Conservation (phyloP, 345 rosid species). For the Noccaea bulbosa region DNA sequence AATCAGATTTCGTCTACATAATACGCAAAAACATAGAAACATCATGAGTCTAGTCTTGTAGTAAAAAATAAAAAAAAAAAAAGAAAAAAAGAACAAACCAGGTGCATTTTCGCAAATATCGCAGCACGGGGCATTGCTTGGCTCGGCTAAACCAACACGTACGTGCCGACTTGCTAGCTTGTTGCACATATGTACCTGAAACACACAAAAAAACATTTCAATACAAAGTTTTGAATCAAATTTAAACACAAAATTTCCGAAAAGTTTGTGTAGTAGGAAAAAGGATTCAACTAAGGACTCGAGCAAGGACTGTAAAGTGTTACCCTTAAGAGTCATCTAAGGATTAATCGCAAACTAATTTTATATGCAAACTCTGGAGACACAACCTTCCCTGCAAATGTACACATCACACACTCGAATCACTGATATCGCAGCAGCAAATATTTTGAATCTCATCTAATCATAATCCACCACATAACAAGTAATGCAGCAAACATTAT, state of each 20-base stretch:
- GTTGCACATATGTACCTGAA: conserved; percentile 84
- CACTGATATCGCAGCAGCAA: conserved; percentile 24
- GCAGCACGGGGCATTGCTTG: conserved; percentile 75
- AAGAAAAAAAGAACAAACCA: conserved; percentile 35
- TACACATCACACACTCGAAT: conserved; percentile 32
- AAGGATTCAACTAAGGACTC: conserved; percentile 27
- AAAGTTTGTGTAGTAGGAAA: background rate
- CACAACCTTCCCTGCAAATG: conserved; percentile 37
- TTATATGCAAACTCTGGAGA: conserved; percentile 37
- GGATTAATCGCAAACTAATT: conserved; percentile 15
- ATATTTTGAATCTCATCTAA: conserved; percentile 8
- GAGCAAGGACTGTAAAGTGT: conserved; percentile 35
- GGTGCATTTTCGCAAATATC: conserved; percentile 89
- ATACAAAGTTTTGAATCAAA: conserved; percentile 1
- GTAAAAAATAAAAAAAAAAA: too few relatives aligned
- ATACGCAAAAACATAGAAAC: conserved; percentile 4
- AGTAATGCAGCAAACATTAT: background rate
- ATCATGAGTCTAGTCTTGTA: background rate
- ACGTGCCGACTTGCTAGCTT: conserved; percentile 86
- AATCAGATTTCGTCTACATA: conserved; percentile 28
- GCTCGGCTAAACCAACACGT: conserved; percentile 75
- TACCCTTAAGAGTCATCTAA: conserved; percentile 40
- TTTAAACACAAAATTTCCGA: background rate
- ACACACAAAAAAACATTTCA: background rate
- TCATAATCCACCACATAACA: conserved; percentile 13